Evolutionary conservation across 306 rosid species (phyloP).

Genomic region (Prosopis cineraria): DNA sequence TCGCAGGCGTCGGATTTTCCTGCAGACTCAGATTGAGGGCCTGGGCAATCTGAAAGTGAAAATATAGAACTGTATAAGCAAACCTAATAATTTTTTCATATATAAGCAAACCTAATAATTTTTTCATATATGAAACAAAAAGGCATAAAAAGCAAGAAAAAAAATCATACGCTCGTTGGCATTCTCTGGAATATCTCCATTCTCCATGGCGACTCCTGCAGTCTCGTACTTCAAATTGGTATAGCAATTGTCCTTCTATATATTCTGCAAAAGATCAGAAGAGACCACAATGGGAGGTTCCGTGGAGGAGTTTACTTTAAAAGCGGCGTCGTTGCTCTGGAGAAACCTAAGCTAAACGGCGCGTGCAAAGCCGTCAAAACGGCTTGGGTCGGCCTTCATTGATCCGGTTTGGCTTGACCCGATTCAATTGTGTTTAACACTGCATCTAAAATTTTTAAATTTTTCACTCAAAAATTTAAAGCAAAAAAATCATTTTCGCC

Average conservation of each 20-base stretch:
- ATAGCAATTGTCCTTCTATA: background rate
- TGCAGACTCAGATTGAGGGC: conserved; percentile 81
- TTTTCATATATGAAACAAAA: background rate
- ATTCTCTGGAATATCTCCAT: conserved; percentile 73
- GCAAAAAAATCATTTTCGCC: too few species aligned
- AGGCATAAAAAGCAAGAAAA: background rate
- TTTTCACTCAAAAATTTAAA: too few species aligned
- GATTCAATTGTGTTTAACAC: too few species aligned
- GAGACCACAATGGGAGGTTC: background rate
- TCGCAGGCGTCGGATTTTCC: conserved; percentile 81
- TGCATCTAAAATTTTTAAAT: too few species aligned
- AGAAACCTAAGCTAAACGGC: too few species aligned
- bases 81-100: background rate
- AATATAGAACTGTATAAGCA: background rate
- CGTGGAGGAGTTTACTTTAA: background rate
- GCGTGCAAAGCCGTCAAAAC: too few species aligned
- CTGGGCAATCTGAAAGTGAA: conserved; percentile 78
- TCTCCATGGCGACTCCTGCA: conserved; percentile 54
- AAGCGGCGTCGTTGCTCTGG: too few species aligned
- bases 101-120: background rate
- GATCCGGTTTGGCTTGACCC: too few species aligned
- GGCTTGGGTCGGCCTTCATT: too few species aligned
- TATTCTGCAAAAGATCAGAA: background rate
- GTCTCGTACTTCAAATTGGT: background rate
- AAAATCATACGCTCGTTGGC: conserved; percentile 82